Evolutionary conservation across 2,329 filamentous ascomycete species (phyloP), one percentile per base, ranked within the genome.

Genomic region (Pseudohalonectria lignicola): DNA sequence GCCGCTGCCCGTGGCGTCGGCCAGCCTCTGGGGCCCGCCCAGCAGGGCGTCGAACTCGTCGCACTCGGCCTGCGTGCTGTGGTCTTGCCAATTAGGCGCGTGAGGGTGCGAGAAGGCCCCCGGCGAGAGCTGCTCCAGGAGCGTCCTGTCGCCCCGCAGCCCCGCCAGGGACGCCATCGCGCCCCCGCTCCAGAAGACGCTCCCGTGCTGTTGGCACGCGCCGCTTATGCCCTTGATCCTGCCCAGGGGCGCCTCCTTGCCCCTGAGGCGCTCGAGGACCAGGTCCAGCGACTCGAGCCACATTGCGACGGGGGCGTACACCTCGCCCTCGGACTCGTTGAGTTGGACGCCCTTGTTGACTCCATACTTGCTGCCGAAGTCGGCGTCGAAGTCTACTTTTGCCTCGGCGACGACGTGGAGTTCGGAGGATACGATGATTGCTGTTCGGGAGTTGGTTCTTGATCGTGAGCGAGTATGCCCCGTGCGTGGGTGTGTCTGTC

Each of bases 31-130:
- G 3, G 74, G 66, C 6, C 67, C 67, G 1, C 83, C 84, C 7
- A 95, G 63, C 38, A 68, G 66, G 5, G 65, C 71, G 57, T 96
- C 88, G 53, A 96, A 96, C 45, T 75, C 70, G 56, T 95, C 87
- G 55, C 88, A 95, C 62, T 98, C 85, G 47, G 70, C 70, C 63
- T 95, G 87, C 2, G 92, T 96, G 62, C 87, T 94, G 44, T 88
- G 82, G 58, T 98, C 92, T 63, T 96, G 92, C 92, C 92, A 98
- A 59, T 96, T 98, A 7, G 92, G 92, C 47, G 86, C 87, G 62
- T 79, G 88, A 4, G 83, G 79, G 57, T 93, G 82, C 13, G 87
- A 83, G 53, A 96, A 85, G 34, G 96, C 64, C 1, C 70, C 62
- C 54, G 73, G 74, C 16, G 61, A 61, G 3, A 70, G 54, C 47